Conservation (phyloP, 2,329 filamentous ascomycete species). For the Grosmannia clavigera region DNA sequence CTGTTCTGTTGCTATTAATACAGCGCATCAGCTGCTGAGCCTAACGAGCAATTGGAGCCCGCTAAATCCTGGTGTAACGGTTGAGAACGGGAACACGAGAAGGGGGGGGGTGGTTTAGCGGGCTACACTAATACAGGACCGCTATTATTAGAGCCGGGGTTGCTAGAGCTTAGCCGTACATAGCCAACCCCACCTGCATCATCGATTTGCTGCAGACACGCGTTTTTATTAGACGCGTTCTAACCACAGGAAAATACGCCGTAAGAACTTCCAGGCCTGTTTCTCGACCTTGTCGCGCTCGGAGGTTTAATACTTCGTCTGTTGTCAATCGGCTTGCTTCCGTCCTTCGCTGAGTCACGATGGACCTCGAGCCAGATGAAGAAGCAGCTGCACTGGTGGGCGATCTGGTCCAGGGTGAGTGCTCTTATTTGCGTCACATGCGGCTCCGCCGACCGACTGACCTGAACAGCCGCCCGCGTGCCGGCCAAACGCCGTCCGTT, state of each 20-base stretch:
- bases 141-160: not conserved
- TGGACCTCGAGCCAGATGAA: constrained; percentile 11
- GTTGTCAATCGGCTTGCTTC: not conserved
- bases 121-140: not conserved
- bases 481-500: constrained; percentile 54
- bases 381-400: constrained; percentile 9
- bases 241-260: not conserved
- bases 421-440: too few relatives aligned
- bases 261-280: too few relatives aligned
- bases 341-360: not conserved
- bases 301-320: not conserved
- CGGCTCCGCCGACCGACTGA: not conserved
- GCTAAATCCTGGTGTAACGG: not conserved
- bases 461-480: constrained; percentile 37
- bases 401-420: constrained; percentile 12
- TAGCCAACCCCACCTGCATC: not conserved
- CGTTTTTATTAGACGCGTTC: not conserved
- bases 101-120: not conserved
- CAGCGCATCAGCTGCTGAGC: not conserved
- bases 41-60: not conserved
- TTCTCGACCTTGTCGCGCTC: not conserved
- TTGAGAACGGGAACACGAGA: not conserved
- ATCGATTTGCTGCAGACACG: not conserved
- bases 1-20: not conserved
- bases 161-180: not conserved